Conservation (phyloP, 2,329 filamentous ascomycete species). For the Balansia obtecta region DNA sequence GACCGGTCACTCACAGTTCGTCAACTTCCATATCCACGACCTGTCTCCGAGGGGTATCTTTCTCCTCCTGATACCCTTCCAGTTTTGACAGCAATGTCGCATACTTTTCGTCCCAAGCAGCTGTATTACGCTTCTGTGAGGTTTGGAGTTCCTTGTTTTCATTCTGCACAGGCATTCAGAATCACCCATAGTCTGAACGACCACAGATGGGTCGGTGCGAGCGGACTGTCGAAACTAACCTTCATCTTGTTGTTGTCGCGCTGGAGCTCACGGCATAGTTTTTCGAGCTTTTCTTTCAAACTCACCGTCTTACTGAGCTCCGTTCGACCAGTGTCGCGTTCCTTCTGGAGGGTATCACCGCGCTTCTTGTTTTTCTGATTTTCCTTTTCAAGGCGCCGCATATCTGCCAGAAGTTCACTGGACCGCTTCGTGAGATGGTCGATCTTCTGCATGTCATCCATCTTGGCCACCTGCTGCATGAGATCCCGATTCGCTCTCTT, state of each 20-base stretch:
- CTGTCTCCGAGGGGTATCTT: slow-evolving; percentile 69
- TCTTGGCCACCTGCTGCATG: slow-evolving; percentile 76
- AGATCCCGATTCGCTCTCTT: slow-evolving; percentile 89
- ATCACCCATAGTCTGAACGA: no score
- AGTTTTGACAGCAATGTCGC: slow-evolving; percentile 71
- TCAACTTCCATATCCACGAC: slow-evolving; percentile 80
- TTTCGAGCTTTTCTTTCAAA: slow-evolving; percentile 93
- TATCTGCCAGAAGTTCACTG: slow-evolving; percentile 80
- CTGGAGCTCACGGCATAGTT: slow-evolving; percentile 85
- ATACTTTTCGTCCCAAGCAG: slow-evolving; percentile 75
- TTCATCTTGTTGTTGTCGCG: slow-evolving; percentile 98
- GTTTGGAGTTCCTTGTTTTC: slow-evolving; percentile 90
- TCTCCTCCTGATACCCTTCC: slow-evolving; percentile 78
- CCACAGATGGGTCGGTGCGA: no score
- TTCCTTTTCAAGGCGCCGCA: slow-evolving; percentile 91
- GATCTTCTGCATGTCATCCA: slow-evolving; percentile 84
- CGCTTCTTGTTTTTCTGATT: slow-evolving; percentile 94
- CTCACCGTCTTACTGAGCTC: slow-evolving; percentile 84
- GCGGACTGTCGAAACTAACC: slow-evolving; percentile 35
- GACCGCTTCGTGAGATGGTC: slow-evolving; percentile 85
- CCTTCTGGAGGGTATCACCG: slow-evolving; percentile 87
- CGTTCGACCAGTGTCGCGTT: slow-evolving; percentile 79
- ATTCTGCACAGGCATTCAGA: slow-evolving; percentile 37
- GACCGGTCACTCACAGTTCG: slow-evolving; percentile 52
- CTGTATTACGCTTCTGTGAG: slow-evolving; percentile 68